A percentile compares a stretch with the other conserved stretches of the same genome.
Evolutionary conservation across 1,284 basidiomycete species (phyloP).

Genomic region (Pholiota adiposa): DNA sequence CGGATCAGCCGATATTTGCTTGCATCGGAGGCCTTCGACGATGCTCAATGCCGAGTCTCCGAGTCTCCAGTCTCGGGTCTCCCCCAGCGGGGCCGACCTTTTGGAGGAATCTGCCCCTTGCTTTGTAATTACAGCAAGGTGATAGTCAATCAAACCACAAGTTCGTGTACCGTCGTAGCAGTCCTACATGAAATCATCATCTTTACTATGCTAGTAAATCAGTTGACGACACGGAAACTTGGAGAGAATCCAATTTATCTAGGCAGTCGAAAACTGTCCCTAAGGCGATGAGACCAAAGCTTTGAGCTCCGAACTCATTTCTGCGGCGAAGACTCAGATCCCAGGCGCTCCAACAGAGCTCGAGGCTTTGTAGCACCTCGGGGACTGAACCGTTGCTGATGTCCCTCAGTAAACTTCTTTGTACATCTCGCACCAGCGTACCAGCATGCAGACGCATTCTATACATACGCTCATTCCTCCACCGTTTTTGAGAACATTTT

Average conservation of each 20-base stretch:
- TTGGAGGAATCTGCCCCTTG: too few relatives aligned
- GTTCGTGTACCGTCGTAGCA: too few relatives aligned
- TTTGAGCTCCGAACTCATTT: constrained; percentile 60
- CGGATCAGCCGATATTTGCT: too few relatives aligned
- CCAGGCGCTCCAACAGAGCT: constrained; percentile 69
- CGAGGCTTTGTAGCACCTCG: constrained; percentile 47
- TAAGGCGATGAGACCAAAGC: constrained; percentile 71
- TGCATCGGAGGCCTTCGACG: too few relatives aligned
- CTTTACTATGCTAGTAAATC: too few relatives aligned
- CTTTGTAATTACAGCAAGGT: too few relatives aligned
- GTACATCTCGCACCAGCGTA: constrained; percentile 58
- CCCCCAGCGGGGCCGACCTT: too few relatives aligned
- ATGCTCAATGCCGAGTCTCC: too few relatives aligned
- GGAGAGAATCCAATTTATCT: constrained; percentile 41
- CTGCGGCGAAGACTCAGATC: constrained; percentile 48
- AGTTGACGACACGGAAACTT: too few relatives aligned
- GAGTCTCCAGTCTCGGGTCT: too few relatives aligned
- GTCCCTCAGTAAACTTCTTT: constrained; percentile 45
- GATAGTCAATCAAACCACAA: too few relatives aligned
- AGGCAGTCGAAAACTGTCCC: constrained; percentile 62
- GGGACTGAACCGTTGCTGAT: constrained; percentile 23
- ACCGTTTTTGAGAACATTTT: constrained; percentile 61
- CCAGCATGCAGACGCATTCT: constrained; percentile 64
- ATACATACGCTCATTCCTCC: constrained; percentile 61
- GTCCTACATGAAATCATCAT: too few relatives aligned